Evolutionary conservation across 2,329 filamentous ascomycete species (phyloP).

Genomic region (Hypoxylon sp.): DNA sequence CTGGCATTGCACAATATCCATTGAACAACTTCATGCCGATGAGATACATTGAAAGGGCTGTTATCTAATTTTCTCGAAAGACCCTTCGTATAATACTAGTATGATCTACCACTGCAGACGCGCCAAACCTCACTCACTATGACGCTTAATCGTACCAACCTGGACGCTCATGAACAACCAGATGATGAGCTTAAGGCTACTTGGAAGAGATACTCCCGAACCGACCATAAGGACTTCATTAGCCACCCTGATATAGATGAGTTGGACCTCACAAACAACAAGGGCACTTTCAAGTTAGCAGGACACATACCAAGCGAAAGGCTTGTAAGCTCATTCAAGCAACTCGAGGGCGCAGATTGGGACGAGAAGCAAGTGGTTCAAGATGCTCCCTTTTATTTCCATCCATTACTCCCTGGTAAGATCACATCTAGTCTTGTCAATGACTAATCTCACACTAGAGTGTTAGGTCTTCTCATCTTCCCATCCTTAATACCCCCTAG

Average conservation of each 20-base stretch:
- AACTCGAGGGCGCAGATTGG: conserved; percentile 55
- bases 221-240: conserved; percentile 65
- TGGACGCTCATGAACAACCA: conserved; percentile 84
- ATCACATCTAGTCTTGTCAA: conserved; percentile 2
- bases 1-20: conserved; percentile 2
- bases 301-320: conserved; percentile 59
- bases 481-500: conserved; percentile 78
- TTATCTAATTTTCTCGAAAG: not conserved
- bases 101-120: not conserved
- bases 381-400: conserved; percentile 70
- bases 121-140: conserved; percentile 47
- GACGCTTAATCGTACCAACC: conserved; percentile 60
- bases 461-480: conserved; percentile 81
- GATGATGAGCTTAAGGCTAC: conserved; percentile 75
- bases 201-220: conserved; percentile 81
- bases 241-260: conserved; percentile 70
- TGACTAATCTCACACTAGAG: conserved; percentile 3
- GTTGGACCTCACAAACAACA: conserved; percentile 55
- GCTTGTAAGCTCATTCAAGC: conserved; percentile 60
- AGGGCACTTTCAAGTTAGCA: conserved; percentile 61
- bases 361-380: conserved; percentile 49
- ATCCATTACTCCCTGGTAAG: conserved; percentile 77
- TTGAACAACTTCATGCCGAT: not conserved
- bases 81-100: not conserved
- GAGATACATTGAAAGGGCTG: not conserved